These are phyloP conservation scores for Onygenales sp. DNA, from an alignment of 2,329 filamentous ascomycete species.

Conservation along the genomic window DNA sequence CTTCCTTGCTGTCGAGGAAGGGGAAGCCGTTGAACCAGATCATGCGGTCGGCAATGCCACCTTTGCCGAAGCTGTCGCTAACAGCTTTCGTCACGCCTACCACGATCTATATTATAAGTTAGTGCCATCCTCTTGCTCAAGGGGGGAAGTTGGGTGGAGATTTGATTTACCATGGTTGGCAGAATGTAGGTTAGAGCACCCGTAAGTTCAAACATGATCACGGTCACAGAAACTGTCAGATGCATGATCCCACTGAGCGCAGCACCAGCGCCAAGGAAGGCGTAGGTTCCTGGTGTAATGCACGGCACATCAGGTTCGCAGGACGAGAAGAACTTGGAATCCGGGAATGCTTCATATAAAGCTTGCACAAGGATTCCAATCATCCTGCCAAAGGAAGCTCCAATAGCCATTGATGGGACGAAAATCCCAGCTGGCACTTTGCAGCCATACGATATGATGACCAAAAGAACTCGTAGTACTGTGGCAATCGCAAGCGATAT, in stretches of 20 bases:
- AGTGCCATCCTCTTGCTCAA: not conserved
- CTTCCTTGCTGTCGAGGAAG: slow-evolving; percentile 94
- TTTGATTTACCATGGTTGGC: slow-evolving; percentile 66
- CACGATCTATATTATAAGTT: slow-evolving; percentile 53
- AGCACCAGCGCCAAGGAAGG: slow-evolving; percentile 85
- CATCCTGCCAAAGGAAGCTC: slow-evolving; percentile 84
- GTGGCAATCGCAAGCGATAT: slow-evolving; percentile 71
- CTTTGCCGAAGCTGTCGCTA: slow-evolving; percentile 82
- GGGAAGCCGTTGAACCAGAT: slow-evolving; percentile 98
- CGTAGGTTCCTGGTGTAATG: slow-evolving; percentile 95
- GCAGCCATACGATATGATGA: slow-evolving; percentile 94
- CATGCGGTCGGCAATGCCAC: slow-evolving; percentile 94
- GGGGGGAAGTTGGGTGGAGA: not conserved
- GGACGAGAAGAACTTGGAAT: slow-evolving; percentile 74
- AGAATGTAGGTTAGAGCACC: slow-evolving; percentile 96
- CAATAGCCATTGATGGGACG: slow-evolving; percentile 95
- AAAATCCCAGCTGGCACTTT: slow-evolving; percentile 98
- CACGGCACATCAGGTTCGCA: slow-evolving; percentile 89
- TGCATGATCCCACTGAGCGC: slow-evolving; percentile 97
- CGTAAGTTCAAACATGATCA: slow-evolving; percentile 99
- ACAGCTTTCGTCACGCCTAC: slow-evolving; percentile 95
- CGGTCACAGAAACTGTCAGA: slow-evolving; percentile 89
- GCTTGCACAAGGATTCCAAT: slow-evolving; percentile 92
- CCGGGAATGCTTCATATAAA: slow-evolving; percentile 73
- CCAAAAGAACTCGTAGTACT: slow-evolving; percentile 67